Evolutionary conservation across 2,329 filamentous ascomycete species (phyloP), one percentile per base, ranked within the genome.

Genomic region (Basipetospora sp.): DNA sequence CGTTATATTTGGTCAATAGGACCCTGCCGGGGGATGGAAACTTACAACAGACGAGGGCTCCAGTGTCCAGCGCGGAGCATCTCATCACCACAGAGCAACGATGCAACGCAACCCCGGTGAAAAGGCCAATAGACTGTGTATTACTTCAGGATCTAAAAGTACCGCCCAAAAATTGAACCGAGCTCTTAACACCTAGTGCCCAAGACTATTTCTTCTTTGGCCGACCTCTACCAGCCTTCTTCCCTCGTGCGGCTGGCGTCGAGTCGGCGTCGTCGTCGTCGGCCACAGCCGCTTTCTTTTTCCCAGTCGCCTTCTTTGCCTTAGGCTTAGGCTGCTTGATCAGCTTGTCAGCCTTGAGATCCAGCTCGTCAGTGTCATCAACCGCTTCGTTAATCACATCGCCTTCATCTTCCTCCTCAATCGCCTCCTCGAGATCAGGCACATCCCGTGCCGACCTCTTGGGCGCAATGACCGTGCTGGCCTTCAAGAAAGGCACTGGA

Each of bases 401-500:
- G n/a, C 68, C 77, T 15, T 77, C 81, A 32, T 93, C 88, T 4
- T 85, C 86, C 48, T 93, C 88, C 34, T 96, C 87, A 38, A 98
- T 80, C 2, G 87, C 90, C 58, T 98, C 90, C 59, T 98, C 90
- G 22, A 98, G 69, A 60, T 98, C 90, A 1, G 90, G 92, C 43
- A 80, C 81, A 34, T 88, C 85, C 56, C 75, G 76, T 18, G 74
- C 63, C 29, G 67, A 62, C 49, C 77, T 79, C 63, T 83, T 85
- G 4, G 84, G 76, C 3, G 75, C 80, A 8, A 74, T 56, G 13
- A 90, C 71, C 45, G 70, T 83, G 49, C 74, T 85, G 2, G 87
- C 84, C 59, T 94, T 96, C 76, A 96, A 94, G 60, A 94, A 98
- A 1, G 90, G 87, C 36, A 98, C 62, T 0, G 88, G 88, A 48